Base-by-base conservation (phyloP, 2,329 filamentous ascomycete genomes). In the Botrytis deweyae region DNA sequence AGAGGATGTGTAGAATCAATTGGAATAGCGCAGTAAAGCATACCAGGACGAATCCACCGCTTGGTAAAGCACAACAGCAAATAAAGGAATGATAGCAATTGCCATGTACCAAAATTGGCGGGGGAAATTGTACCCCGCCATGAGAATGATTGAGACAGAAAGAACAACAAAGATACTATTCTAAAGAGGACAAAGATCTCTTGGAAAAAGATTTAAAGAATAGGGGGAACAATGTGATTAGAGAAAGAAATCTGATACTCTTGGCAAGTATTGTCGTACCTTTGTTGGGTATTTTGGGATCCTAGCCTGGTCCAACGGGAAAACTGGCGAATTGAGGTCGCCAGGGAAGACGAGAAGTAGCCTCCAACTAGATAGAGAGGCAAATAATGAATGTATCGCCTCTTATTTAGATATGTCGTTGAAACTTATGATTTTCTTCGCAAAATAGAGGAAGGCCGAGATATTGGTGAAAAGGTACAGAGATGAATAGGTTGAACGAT, bases 61-160 rank as follows among this genome's bases (percentile, higher is more conserved):
- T 73, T 77, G 74, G 72, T 78, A 78, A 20, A 76, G n/a, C 22
- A 76, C 12, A 66, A 76, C 58, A 36, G 72, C 76, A 71, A 78
- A 20, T 29, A 79, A 61, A 38, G 75, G 76, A 63, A 75, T 59
- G 25, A 77, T 58, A 52, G 73, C 65, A 33, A 71, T 66, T 61
- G 74, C 20, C n/a, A 22, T 29, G 33, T 58, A 68, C 46, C 36
- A 16, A n/a, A n/a, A 36, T 42, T 29, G 65, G 36, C 70, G 46
- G 46, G 46, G 33, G 20, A 14, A 2, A 33, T 55, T 40, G 22
- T 72, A n/a, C 36, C 61, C 74, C 67, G 75, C 75, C 78, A 79
- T 79, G 16, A 44, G 33, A 40, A 62, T 6, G 14, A 46, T n/a
- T n/a, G 55, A n/a, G 33, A 62, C 22, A 4, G n/a, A 44, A 61